Percentiles rank a stretch among this genome's conserved stretches.
These are phyloP conservation scores for Eleusine coracana DNA, from an alignment of 176 grass and related monocot species.

Conservation along the genomic window DNA sequence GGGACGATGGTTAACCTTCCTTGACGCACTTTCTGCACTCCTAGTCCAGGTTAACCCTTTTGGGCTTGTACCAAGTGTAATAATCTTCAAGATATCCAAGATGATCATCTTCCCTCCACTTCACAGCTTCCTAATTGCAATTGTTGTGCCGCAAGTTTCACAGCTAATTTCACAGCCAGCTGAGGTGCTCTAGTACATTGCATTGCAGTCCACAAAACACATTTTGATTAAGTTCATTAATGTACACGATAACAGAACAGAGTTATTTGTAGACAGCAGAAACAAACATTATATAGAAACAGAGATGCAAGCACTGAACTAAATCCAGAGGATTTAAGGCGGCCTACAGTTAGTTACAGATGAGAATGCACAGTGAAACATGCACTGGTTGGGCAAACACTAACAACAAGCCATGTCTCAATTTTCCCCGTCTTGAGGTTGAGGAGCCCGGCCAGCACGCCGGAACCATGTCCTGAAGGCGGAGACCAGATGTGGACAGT, in stretches of 20 bases:
- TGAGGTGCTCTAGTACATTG: neutral
- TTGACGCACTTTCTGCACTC: constrained; percentile 1
- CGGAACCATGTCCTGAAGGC: constrained; percentile 49
- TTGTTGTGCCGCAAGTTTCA: neutral
- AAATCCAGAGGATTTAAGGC: constrained; percentile 28
- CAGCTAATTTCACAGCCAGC: neutral
- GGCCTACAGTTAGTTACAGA: constrained; percentile 20
- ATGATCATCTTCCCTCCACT: neutral
- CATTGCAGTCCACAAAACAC: neutral
- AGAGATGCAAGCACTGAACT: neutral
- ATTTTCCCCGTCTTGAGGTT: constrained; percentile 15
- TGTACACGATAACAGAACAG: neutral
- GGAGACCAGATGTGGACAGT: constrained; percentile 42
- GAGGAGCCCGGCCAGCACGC: constrained; percentile 41
- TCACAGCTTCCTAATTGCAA: too few relatives aligned
- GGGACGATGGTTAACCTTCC: neutral
- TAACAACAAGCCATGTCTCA: constrained; percentile 15
- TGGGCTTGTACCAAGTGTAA: neutral
- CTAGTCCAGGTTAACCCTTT: neutral
- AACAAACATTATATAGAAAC: constrained; percentile 8
- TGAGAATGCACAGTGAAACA: constrained; percentile 2
- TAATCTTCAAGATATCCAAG: constrained; percentile 15
- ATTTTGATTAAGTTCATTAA: neutral
- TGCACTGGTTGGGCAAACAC: neutral
- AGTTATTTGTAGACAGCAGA: neutral